A percentile compares a stretch with the other conserved stretches of the same genome.
Conservation (phyloP, 441 rosid species). For the Hura crepitans region DNA sequence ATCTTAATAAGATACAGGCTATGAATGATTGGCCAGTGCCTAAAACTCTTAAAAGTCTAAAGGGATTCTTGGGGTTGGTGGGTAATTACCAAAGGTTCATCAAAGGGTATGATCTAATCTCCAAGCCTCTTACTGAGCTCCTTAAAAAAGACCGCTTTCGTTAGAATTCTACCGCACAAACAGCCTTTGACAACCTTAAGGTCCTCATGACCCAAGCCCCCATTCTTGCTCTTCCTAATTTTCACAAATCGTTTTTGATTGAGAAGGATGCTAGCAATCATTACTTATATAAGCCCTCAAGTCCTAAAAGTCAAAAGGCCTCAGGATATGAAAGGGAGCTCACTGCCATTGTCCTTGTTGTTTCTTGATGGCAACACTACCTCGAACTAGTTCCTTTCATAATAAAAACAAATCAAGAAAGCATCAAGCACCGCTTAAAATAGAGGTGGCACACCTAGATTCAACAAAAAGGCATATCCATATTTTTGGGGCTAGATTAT, state of each 20-base stretch:
- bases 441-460: no score
- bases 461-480: no score
- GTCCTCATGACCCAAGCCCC: not conserved
- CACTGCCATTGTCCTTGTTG: no score
- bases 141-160: not conserved
- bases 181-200: not conserved
- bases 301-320: no score
- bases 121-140: not conserved
- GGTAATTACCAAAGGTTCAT: not conserved
- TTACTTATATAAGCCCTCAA: no score
- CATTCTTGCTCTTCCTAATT: not conserved
- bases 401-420: no score
- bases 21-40: not conserved
- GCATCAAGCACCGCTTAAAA: no score
- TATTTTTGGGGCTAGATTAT: no score
- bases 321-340: no score
- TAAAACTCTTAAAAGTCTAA: not conserved
- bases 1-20: not conserved
- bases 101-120: not conserved
- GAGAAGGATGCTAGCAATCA: not conserved
- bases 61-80: not conserved
- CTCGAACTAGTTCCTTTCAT: no score
- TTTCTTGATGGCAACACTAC: no score
- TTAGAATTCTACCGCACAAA: not conserved
- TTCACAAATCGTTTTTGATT: not conserved